Base-by-base conservation (phyloP, 192 early-diverging fungal genomes). In the Podila epicladia region DNA sequence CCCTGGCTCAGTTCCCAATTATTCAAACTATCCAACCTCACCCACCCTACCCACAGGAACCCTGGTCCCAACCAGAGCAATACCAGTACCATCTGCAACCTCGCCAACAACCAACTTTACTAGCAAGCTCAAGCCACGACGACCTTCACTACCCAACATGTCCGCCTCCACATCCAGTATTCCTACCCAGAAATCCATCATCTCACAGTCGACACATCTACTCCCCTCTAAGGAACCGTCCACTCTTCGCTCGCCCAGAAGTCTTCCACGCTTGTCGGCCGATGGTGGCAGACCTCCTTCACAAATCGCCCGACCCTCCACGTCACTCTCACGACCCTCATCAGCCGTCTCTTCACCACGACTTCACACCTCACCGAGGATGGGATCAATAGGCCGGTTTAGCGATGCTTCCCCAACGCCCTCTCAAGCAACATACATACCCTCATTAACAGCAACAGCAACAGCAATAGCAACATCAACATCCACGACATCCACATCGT, bases 61-160 rank as follows among this genome's bases (percentile, higher is more conserved):
- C 3, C 12, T 61, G 15, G 26, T 17, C 20, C 64, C 72, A 55
- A 28, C 33, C 41, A 19, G 58, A 49, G 29, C 48, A 8, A 24
- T 45, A 26, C 13, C 61, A 13, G 19, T 60, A 26, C 20, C 32
- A 24, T 38, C 32, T 17, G 11, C 26, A 32, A 11, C 60, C 20
- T 38, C 26, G 20, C 3, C 49, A n/a, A 26, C 38, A 11, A 13
- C 45, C 13, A 59, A 8, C 19, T 65, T n/a, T 41, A 37, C n/a
- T 15, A 35, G 58, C 26, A 57, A 74, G 38, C 53, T 50, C 41
- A 68, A 78, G 65, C 35, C 64, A 33, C 75, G 75, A 28, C 63
- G 75, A 32, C 75, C 75, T 15, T 71, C 75, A 22, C 29, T 78
- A 17, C 75, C 68, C 15, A 62, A 7, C 33, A 28, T 71, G 2